Base-by-base conservation (phyloP, 2,329 filamentous ascomycete species). In the Neonectria neomacrospora region DNA sequence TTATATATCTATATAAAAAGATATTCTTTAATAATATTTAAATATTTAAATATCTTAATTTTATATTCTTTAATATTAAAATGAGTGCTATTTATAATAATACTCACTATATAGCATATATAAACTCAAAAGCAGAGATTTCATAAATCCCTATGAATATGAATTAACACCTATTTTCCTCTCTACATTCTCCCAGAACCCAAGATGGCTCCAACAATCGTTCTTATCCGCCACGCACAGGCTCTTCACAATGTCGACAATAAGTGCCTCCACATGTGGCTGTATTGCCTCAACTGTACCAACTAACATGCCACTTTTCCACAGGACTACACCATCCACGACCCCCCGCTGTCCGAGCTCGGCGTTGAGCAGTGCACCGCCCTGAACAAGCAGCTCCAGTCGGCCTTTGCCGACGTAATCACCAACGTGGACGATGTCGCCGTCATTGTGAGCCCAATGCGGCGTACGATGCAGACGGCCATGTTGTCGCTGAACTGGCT, bases 211-310 rank as follows among this genome's bases (percentile, higher is more conserved):
- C 85, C 85, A 1, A 86, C 81, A 0, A 71, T 97, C 63, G 91
- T 98, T 69, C 83, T 98, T 73, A 90, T 97, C 73, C 91, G 95
- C 70, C 95, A 98, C 84, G 95, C 92, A 16, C 92, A 98, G 78
- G 86, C 82, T 9, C 73, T 81, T n/a, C 86, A 88, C 74, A 88
- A 88, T 63, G 77, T 80, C 14, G 73, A 78, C 53, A 75, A 86
- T 86, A 80, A 79, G 84, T 83, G 26, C 55, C 55, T 48, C 58
- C 52, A 5, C n/a, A 22, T 37, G 3, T 20, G 9, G 12, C 18
- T 11, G 7, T 20, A 3, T 18, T 16, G 9, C 18, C 5, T 42
- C 1, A 28, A 16, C 14, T 14, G 20, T 0, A 3, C 9, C 3
- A 1, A 16, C 64, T 74, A 41, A 71, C 65, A 51, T 26, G 3